Evolutionary conservation across 441 rosid genomes (phyloP).

Genomic region (Populus hybrid): DNA sequence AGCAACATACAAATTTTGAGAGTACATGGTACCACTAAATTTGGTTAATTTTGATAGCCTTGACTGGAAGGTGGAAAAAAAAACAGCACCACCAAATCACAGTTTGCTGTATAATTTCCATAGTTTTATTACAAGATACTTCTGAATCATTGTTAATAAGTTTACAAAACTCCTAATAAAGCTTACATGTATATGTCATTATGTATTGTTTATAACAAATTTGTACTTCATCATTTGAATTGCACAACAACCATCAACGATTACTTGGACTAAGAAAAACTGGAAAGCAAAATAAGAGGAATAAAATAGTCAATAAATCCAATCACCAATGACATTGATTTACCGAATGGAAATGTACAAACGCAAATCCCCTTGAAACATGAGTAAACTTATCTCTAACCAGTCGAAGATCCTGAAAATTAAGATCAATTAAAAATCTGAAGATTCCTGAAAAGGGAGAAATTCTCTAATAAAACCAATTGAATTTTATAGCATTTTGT

Average conservation of each 20-base stretch:
- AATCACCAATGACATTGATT: slow-evolving; percentile 18
- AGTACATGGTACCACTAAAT: not conserved
- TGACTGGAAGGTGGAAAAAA: not conserved
- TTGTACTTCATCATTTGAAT: not conserved
- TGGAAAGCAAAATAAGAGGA: not conserved
- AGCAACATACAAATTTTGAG: not conserved
- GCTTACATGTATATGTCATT: not conserved
- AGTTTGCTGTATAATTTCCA: not conserved
- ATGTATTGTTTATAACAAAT: not conserved
- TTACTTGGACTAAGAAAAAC: not conserved
- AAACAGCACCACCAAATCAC: not conserved
- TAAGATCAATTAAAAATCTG: slow-evolving; percentile 8
- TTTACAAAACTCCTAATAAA: not conserved
- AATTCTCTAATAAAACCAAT: not conserved
- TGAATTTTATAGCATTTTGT: not conserved
- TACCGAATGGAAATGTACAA: slow-evolving; percentile 95
- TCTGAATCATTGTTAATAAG: not conserved
- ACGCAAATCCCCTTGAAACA: slow-evolving; percentile 95
- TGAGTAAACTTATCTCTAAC: slow-evolving; percentile 98
- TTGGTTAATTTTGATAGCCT: not conserved
- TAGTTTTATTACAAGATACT: not conserved
- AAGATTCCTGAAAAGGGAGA: slow-evolving; percentile 2
- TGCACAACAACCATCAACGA: slow-evolving; percentile 3
- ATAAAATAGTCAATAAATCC: not conserved
- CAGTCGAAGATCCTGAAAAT: slow-evolving; percentile 94